Conservation (phyloP, 176 grass and related monocot species). For the Oryza nivara region DNA sequence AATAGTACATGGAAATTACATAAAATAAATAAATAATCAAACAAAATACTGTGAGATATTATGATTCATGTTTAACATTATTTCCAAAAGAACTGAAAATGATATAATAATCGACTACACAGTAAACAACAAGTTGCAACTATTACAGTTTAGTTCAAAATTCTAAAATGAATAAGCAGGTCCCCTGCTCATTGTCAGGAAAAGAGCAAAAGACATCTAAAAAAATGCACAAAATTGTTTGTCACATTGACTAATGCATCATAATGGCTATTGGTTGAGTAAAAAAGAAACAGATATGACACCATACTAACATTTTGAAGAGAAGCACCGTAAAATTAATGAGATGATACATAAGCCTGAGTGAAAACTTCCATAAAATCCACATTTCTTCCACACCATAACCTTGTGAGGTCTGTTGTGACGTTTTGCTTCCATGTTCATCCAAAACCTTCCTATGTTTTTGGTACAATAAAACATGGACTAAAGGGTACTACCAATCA, state of each 20-base stretch:
- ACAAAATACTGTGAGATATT: not conserved
- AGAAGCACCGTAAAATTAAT: not conserved
- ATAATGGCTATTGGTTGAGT: not conserved
- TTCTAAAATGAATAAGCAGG: not conserved
- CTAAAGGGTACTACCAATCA: not conserved
- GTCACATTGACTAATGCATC: not conserved
- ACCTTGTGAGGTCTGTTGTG: not conserved
- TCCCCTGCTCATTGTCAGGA: not conserved
- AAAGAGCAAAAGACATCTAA: not conserved
- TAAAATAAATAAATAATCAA: constrained; percentile 6
- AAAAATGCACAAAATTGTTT: constrained; percentile 1
- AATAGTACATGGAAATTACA: not conserved
- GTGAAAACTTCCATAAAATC: not conserved
- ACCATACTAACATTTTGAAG: not conserved
- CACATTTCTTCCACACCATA: not conserved
- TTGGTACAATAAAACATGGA: constrained; percentile 6
- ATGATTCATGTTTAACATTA: not conserved
- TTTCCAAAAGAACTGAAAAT: constrained; percentile 6
- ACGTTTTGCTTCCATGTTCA: not conserved
- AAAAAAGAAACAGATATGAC: not conserved
- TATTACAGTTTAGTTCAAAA: not conserved
- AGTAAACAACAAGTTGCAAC: constrained; percentile 21
- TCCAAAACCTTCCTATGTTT: not conserved
- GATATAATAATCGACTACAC: not conserved
- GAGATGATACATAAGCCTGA: not conserved